phyloP scores from a whole-genome alignment of 2,329 filamentous ascomycete genomes.

The Hypoxylon sp. region DNA sequence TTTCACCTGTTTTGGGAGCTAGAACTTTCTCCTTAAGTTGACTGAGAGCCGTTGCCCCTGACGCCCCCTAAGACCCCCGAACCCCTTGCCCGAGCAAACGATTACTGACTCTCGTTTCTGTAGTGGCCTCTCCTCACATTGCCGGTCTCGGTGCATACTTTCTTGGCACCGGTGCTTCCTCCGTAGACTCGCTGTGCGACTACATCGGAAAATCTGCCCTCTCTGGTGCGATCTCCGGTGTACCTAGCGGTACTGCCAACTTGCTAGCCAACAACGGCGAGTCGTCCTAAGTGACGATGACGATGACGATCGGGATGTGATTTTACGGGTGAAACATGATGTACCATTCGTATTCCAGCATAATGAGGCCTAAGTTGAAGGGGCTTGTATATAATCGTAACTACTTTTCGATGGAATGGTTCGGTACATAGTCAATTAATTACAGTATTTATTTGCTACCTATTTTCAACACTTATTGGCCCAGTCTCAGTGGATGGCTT shows the following conservation, averaged over 20 bases:
- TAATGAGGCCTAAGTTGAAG: not conserved
- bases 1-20: not conserved
- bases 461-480: not conserved
- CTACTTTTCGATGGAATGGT: not conserved
- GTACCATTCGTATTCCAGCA: constrained; percentile 5
- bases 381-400: constrained; percentile 14
- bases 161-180: constrained; percentile 58
- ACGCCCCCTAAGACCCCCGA: not conserved
- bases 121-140: constrained; percentile 70
- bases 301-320: not conserved
- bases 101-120: not conserved
- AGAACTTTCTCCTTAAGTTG: not conserved
- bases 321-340: not conserved
- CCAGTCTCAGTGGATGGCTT: not conserved
- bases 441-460: not conserved
- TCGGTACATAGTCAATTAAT: not conserved
- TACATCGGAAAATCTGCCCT: constrained; percentile 58
- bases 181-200: constrained; percentile 57
- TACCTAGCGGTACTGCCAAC: constrained; percentile 54
- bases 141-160: constrained; percentile 72
- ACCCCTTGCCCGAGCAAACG: not conserved
- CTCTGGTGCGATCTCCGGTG: constrained; percentile 55
- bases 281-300: constrained; percentile 13
- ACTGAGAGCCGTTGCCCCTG: not conserved
- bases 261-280: constrained; percentile 54